Evolutionary conservation across 495 filamentous ascomycete species (phyloP).

Genomic region (Pyronema omphalodes): DNA sequence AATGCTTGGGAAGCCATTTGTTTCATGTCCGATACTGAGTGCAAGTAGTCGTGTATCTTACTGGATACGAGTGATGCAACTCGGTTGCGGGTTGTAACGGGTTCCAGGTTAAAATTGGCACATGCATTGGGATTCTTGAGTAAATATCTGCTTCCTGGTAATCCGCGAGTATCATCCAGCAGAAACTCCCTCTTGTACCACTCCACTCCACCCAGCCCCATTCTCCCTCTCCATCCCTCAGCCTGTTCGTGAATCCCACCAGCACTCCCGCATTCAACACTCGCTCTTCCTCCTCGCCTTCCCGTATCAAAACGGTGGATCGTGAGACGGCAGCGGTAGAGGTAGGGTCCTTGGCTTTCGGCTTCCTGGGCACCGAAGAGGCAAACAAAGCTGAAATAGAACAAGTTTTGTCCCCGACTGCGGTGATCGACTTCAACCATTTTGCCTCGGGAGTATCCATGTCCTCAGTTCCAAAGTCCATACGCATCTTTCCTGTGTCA

Average conservation of each 20-base stretch:
- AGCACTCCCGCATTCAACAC: conserved; percentile 68
- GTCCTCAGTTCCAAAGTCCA: conserved; percentile 76
- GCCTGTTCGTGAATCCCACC: conserved; percentile 61
- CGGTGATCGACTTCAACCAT: conserved; percentile 56
- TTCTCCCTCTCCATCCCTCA: conserved; percentile 37
- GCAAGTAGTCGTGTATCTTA: too few species aligned
- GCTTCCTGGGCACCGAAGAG: conserved; percentile 7
- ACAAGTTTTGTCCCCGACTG: conserved; percentile 45
- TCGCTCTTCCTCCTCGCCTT: conserved; percentile 41
- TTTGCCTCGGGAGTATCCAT: conserved; percentile 48
- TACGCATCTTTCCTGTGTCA: conserved; percentile 49
- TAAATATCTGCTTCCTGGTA: too few species aligned
- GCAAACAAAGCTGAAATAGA: conserved; percentile 33
- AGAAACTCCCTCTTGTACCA: too few species aligned
- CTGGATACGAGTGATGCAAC: too few species aligned
- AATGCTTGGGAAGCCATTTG: too few species aligned
- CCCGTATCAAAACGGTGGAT: conserved; percentile 36
- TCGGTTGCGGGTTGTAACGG: too few species aligned
- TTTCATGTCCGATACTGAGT: too few species aligned
- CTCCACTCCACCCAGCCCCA: background rate
- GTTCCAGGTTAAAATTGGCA: too few species aligned
- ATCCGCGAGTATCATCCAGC: too few species aligned
- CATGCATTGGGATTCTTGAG: too few species aligned
- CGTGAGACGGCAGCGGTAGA: background rate
- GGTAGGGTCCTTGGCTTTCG: conserved; percentile 6